Evolutionary conservation across 345 rosid genomes (phyloP).

Genomic region (Moricandia arvensis): DNA sequence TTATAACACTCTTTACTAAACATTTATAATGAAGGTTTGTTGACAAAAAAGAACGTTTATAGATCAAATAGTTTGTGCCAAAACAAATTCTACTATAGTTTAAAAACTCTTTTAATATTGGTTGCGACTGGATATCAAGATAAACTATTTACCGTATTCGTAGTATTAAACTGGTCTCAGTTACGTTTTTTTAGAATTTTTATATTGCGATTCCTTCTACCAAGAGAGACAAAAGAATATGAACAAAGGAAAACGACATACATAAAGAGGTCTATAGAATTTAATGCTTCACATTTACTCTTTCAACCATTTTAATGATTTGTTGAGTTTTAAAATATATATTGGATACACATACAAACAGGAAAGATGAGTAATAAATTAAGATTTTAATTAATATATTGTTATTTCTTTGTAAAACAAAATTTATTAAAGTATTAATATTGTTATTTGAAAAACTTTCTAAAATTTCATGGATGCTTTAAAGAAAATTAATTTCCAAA

Average conservation of each 20-base stretch:
- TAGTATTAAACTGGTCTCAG: neutral
- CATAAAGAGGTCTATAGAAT: slow-evolving; percentile 27
- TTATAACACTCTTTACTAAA: too few species aligned
- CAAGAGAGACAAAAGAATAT: slow-evolving; percentile 23
- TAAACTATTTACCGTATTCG: too few species aligned
- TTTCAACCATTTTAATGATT: slow-evolving; percentile 9
- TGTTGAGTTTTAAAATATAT: neutral
- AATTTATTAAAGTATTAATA: too few species aligned
- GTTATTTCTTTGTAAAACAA: too few species aligned
- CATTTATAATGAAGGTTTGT: too few species aligned
- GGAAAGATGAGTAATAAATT: too few species aligned
- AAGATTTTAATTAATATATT: too few species aligned
- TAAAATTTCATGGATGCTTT: neutral
- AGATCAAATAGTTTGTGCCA: too few species aligned
- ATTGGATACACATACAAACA: too few species aligned
- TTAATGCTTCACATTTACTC: slow-evolving; percentile 40
- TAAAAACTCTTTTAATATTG: neutral
- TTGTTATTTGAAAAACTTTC: neutral
- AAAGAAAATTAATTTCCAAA: neutral
- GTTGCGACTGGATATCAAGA: neutral
- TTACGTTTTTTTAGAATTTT: slow-evolving; percentile 19
- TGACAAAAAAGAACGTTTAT: too few species aligned
- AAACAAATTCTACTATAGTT: too few species aligned
- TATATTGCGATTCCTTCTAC: slow-evolving; percentile 16
- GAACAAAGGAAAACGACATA: slow-evolving; percentile 32